Base-by-base conservation (phyloP, 1,139 yeast genomes). In the Protomyces arabidopsidicola region DNA sequence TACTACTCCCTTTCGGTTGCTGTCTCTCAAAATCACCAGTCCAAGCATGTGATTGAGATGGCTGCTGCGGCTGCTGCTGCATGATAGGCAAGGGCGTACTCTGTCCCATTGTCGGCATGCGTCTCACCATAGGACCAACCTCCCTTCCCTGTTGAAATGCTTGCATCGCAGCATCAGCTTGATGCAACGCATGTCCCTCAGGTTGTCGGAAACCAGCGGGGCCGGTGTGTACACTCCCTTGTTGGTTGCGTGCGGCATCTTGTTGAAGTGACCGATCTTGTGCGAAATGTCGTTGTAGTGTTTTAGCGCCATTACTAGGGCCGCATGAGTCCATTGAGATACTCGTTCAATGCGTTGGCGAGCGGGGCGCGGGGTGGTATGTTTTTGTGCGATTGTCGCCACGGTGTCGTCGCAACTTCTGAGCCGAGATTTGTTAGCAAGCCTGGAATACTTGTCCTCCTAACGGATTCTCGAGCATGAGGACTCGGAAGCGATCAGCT, bases 271-370 rank as follows among this genome's bases (percentile, higher is more conserved):
- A 36, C 24, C 42, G 56, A 20, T 58, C 62, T n/a, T 18, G 27
- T 12, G 53, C 53, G 31, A 58, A 42, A 42, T 52, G 62, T n/a
- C 56, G 51, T 36, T 58, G 62, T 12, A 58, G 45, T 8, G 55
- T 42, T 45, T 58, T 58, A 31, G 45, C 31, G 14, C 62, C 62
- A 16, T 58, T 58, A 39, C 62, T 58, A 8, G 62, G 56, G 16
- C 62, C 62, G 42, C 62, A 58, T 3, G 62, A 38, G 48, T 42
- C 48, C 48, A 42, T 42, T 27, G 31, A 27, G 31, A 27, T 8
- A 4, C 31, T 27, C 31, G 4, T 27, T 27, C 31, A 27, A 5
- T 2, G 31, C 31, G 31, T 0, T 8, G 31, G 31, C 1, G 8
- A 27, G 31, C 31, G 31, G 31, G 6, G 4, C 31, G 31, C 31